These are phyloP conservation scores for Colletotrichum sp. DNA, from an alignment of 2,329 filamentous ascomycete species.

Conservation along the genomic window DNA sequence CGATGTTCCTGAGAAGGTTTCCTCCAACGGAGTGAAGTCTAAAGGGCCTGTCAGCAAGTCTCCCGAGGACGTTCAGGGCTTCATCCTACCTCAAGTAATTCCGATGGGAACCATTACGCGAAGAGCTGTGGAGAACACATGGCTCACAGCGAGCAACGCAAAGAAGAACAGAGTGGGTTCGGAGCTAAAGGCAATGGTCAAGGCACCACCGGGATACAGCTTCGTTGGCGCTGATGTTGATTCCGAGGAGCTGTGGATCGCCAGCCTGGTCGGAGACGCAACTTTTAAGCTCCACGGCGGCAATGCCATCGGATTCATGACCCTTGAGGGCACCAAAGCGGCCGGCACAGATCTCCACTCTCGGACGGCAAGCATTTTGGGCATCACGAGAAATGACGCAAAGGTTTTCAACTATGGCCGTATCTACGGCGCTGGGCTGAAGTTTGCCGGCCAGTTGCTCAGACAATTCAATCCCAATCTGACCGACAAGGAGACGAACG, in stretches of 20 bases:
- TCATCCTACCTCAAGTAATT: slow-evolving; percentile 93
- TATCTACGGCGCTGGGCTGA: slow-evolving; percentile 96
- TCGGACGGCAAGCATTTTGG: slow-evolving; percentile 87
- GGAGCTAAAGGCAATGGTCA: slow-evolving; percentile 96
- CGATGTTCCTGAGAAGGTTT: slow-evolving; percentile 46
- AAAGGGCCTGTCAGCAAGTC: slow-evolving; percentile 22
- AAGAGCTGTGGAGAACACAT: slow-evolving; percentile 94
- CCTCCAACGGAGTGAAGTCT: slow-evolving; percentile 16
- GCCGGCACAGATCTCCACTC: slow-evolving; percentile 95
- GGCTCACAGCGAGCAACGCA: slow-evolving; percentile 96
- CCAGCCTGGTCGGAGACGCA: slow-evolving; percentile 90
- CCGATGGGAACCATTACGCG: slow-evolving; percentile 98
- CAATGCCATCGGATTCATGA: slow-evolving; percentile 99
- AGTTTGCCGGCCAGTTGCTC: slow-evolving; percentile 88
- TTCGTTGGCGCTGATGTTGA: slow-evolving; percentile 98
- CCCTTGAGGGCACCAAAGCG: slow-evolving; percentile 92
- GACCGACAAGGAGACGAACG: slow-evolving; percentile 77
- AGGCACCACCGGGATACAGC: slow-evolving; percentile 85
- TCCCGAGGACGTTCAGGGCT: slow-evolving; percentile 57
- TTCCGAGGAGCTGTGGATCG: slow-evolving; percentile 98
- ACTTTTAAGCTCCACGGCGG: slow-evolving; percentile 95
- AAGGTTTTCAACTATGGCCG: slow-evolving; percentile 99
- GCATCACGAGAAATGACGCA: slow-evolving; percentile 92
- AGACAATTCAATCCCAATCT: slow-evolving; percentile 91
- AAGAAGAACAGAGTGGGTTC: slow-evolving; percentile 96